phyloP scores from a whole-genome alignment of 768 basidiomycete species.

The Fibroporia radiculosa region DNA sequence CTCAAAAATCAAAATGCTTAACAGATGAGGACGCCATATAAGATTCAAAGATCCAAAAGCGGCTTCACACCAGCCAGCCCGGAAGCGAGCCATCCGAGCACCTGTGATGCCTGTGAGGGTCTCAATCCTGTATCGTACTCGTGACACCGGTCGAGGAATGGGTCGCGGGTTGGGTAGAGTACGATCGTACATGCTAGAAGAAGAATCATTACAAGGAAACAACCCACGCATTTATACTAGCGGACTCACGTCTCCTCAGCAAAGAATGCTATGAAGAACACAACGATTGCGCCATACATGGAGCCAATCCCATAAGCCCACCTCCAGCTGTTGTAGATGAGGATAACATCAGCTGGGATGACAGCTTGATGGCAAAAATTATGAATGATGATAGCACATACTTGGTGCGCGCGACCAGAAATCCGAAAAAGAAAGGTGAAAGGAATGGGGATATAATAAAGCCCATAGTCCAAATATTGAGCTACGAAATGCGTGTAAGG shows the following conservation, averaged over 20 bases:
- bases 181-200: conserved; percentile 54
- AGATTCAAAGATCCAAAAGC: conserved; percentile 41
- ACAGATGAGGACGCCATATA: conserved; percentile 55
- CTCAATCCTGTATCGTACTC: conserved; percentile 46
- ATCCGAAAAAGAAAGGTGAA: conserved; percentile 62
- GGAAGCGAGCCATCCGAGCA: conserved; percentile 46
- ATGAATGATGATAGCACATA: conserved; percentile 12
- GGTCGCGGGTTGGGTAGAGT: conserved; percentile 33
- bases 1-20: conserved; percentile 46
- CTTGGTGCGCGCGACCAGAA: conserved; percentile 49
- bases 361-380: not conserved
- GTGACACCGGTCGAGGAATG: conserved; percentile 35
- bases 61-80: conserved; percentile 40
- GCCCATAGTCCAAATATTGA: conserved; percentile 69
- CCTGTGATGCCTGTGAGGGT: conserved; percentile 61
- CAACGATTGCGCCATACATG: conserved; percentile 48
- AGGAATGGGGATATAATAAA: conserved; percentile 60
- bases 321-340: conserved; percentile 51
- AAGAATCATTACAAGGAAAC: too few relatives aligned
- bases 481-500: conserved; percentile 24
- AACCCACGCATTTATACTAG: not conserved
- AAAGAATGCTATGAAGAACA: conserved; percentile 49
- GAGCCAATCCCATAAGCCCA: conserved; percentile 65
- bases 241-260: conserved; percentile 59
- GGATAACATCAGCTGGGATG: too few relatives aligned